These are phyloP conservation scores for Graphilbum ipis-grandicollis DNA, from an alignment of 2,329 filamentous ascomycete species.

Conservation along the genomic window DNA sequence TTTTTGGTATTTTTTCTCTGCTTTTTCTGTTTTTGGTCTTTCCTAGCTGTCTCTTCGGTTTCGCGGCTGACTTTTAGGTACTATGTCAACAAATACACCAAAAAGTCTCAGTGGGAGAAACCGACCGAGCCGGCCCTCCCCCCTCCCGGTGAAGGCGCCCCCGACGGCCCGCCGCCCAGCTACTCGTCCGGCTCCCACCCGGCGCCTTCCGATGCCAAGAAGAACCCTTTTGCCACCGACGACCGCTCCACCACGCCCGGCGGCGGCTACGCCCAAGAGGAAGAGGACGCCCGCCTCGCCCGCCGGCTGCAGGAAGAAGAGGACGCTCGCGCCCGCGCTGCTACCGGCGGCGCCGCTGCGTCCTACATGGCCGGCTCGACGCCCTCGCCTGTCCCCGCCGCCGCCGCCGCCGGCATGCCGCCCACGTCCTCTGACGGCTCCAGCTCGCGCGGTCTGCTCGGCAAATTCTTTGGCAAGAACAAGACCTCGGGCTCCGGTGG, in stretches of 20 bases:
- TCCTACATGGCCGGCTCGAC: slow-evolving; percentile 15
- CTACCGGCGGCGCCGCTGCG: slow-evolving; percentile 15
- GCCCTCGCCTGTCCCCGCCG: too few relatives aligned
- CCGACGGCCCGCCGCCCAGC: slow-evolving; percentile 48
- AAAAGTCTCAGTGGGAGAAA: slow-evolving; percentile 79
- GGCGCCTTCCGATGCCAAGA: slow-evolving; percentile 39
- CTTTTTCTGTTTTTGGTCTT: neutral
- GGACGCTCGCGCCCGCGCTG: slow-evolving; percentile 36
- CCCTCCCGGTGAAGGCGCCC: slow-evolving; percentile 19
- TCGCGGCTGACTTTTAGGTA: slow-evolving; percentile 39
- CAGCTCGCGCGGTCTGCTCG: slow-evolving; percentile 29
- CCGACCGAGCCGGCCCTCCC: slow-evolving; percentile 48
- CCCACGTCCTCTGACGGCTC: slow-evolving; percentile 2
- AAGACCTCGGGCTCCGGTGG: slow-evolving; percentile 13
- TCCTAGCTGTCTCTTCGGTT: neutral
- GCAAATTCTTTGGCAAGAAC: slow-evolving; percentile 33
- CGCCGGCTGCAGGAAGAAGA: slow-evolving; percentile 72
- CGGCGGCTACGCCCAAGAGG: slow-evolving; percentile 33
- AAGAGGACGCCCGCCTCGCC: slow-evolving; percentile 64
- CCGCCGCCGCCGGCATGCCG: neutral
- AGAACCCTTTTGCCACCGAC: slow-evolving; percentile 44
- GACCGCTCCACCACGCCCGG: slow-evolving; percentile 6
- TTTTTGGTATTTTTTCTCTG: slow-evolving; percentile 6
- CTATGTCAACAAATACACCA: slow-evolving; percentile 79
- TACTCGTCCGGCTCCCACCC: slow-evolving; percentile 37